Evolutionary conservation across 768 basidiomycete species (phyloP), one percentile per base, ranked within the genome.

Genomic region (Steccherinum ochraceum): DNA sequence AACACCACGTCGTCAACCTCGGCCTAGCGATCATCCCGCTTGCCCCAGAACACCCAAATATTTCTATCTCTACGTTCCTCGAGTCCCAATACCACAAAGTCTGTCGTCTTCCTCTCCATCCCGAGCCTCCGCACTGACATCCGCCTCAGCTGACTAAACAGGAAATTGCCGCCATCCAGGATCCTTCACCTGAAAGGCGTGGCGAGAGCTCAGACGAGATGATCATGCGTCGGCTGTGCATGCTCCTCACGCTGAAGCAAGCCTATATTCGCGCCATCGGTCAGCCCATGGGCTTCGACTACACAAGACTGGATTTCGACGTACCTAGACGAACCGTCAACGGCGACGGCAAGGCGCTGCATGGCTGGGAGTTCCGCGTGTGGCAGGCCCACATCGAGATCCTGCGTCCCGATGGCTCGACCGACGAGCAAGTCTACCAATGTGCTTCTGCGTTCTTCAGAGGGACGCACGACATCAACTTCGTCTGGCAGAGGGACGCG

Each of bases 301-400:
- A 76, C 69, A 81, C 83, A 4, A 82, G 89, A 2, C 80, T 93
- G 54, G 86, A 91, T 57, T 89, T 90, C 72, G 80, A 90, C 65
- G 77, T 91, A 44, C 73, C 83, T 57, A 75, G 76, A 30, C 70
- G 79, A 54, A 73, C 67, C 2, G 86, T 83, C 5, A 73, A 68
- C 1, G 85, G 84, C 1, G 90, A 92, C 63, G 80, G 81, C 3
- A 76, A 79, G 41, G 77, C 79, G 1, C 71, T 92, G 0, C 72
- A 75, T 18, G 90, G 90, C 0, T 93, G 90, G 90, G 90, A 93
- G 64, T 91, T 93, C 67, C 79, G 90, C 5, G 71, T 92, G 40
- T 93, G 86, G 76, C 77, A 76, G 51, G 79, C 85, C 12, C 78
- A 80, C 49, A 75, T 91, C 13, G 86, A 84, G 13, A 83, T 89